Conservation (phyloP, 2,329 filamentous ascomycete species). For the Apiospora koreana region DNA sequence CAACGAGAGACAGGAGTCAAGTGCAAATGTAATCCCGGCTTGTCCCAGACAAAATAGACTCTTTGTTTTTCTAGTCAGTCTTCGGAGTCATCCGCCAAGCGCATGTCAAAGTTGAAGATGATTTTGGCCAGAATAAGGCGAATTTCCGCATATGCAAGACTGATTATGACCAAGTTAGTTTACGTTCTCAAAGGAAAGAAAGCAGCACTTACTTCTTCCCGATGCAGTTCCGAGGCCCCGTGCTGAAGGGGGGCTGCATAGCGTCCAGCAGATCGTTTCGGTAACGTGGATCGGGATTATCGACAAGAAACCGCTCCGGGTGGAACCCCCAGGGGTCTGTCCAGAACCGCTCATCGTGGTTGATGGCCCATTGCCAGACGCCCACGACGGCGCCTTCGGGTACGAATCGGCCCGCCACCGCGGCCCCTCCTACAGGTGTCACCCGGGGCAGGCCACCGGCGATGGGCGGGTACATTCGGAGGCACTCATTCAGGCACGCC, state of each 20-base stretch:
- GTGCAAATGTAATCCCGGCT: constrained; percentile 28
- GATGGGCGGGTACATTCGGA: constrained; percentile 43
- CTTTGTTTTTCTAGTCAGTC: constrained; percentile 31
- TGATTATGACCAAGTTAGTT: no score
- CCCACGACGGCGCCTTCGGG: constrained; percentile 35
- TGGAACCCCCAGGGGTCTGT: constrained; percentile 37
- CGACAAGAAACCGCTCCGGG: constrained; percentile 41
- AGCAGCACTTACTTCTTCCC: constrained; percentile 31
- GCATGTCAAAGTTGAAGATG: constrained; percentile 38
- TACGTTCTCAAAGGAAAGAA: no score
- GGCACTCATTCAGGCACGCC: constrained; percentile 42
- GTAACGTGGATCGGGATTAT: constrained; percentile 26
- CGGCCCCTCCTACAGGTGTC: constrained; percentile 27
- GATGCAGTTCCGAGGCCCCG: constrained; percentile 41
- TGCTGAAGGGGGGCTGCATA: constrained; percentile 39
- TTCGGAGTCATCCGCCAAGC: constrained; percentile 25
- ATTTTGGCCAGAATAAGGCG: constrained; percentile 37
- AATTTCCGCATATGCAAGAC: constrained; percentile 40
- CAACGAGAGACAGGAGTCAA: constrained; percentile 21
- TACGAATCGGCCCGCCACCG: constrained; percentile 26
- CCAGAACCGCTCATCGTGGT: constrained; percentile 38
- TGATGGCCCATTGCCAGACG: constrained; percentile 38
- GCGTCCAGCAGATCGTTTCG: constrained; percentile 34
- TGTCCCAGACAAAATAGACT: constrained; percentile 32
- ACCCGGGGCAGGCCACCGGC: constrained; percentile 24